phyloP scores from a whole-genome alignment of 805 yeast species.

The Metschnikowia hibisci region DNA sequence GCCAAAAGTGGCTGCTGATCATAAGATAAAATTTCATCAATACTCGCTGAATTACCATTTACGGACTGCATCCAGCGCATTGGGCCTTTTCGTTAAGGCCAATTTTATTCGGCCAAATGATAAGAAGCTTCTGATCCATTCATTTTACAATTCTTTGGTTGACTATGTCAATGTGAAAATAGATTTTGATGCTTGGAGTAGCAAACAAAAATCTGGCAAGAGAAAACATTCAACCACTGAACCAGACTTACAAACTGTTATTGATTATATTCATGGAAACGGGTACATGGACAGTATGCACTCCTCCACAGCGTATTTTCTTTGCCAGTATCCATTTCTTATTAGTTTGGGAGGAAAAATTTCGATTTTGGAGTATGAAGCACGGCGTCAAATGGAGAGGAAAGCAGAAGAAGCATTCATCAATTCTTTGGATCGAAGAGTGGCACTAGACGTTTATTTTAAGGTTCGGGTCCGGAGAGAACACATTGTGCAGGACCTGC shows the following conservation, averaged over 20 bases:
- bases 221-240: conserved; percentile 2
- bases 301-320: conserved; percentile 39
- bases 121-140: conserved; percentile 28
- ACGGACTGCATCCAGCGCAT: conserved; percentile 56
- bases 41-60: conserved; percentile 85
- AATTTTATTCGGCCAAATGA: conserved; percentile 34
- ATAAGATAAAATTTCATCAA: conserved; percentile 48
- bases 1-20: conserved; percentile 12
- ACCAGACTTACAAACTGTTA: conserved; percentile 39
- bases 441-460: conserved; percentile 63
- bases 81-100: conserved; percentile 54
- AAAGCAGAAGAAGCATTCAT: conserved; percentile 89
- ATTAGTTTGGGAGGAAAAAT: conserved; percentile 81
- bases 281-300: conserved; percentile 8
- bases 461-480: conserved; percentile 65
- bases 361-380: conserved; percentile 75
- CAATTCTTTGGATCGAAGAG: conserved; percentile 60
- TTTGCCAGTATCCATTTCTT: conserved; percentile 83
- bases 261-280: conserved; percentile 48
- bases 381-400: conserved; percentile 73
- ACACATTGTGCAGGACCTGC: conserved; percentile 68
- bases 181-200: conserved; percentile 80
- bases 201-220: conserved; percentile 21
- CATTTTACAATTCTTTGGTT: conserved; percentile 74
- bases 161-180: conserved; percentile 73